phyloP scores from a whole-genome alignment of 169 alveolate genomes.

The Prorocentrum cordatum region DNA sequence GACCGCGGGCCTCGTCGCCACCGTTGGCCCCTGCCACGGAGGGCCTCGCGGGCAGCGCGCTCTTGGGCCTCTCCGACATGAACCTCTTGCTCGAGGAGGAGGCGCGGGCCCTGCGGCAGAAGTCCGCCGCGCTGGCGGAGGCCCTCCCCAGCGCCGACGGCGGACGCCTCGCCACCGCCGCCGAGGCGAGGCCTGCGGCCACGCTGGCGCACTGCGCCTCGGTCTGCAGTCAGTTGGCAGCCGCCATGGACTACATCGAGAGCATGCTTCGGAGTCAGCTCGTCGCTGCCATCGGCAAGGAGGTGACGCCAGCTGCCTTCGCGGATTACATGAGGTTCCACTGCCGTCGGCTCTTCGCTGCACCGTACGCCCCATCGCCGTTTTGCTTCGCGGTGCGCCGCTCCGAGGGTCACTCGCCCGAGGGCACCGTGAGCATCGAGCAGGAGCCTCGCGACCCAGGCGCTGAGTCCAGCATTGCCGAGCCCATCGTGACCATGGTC shows the following conservation, averaged over 20 bases:
- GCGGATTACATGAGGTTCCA: constrained; percentile 59
- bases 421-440: constrained; percentile 57
- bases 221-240: too few relatives aligned
- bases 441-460: constrained; percentile 3
- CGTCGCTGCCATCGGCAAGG: constrained; percentile 60
- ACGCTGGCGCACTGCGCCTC: too few relatives aligned
- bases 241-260: constrained; percentile 26
- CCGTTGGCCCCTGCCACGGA: too few relatives aligned
- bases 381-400: constrained; percentile 59
- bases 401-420: constrained; percentile 35
- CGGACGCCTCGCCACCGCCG: too few relatives aligned
- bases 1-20: too few relatives aligned
- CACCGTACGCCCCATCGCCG: not conserved
- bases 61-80: too few relatives aligned
- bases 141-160: too few relatives aligned
- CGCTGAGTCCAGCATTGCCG: not conserved
- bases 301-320: constrained; percentile 20
- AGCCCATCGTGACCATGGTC: constrained; percentile 7
- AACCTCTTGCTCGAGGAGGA: too few relatives aligned
- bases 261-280: constrained; percentile 34
- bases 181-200: too few relatives aligned
- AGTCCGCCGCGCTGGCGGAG: too few relatives aligned
- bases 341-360: constrained; percentile 18
- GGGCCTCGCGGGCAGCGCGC: too few relatives aligned
- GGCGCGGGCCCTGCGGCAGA: too few relatives aligned